Evolutionary conservation across 2,329 filamentous ascomycete genomes (phyloP).

Genomic region (Hymenoscyphus fructigenus): DNA sequence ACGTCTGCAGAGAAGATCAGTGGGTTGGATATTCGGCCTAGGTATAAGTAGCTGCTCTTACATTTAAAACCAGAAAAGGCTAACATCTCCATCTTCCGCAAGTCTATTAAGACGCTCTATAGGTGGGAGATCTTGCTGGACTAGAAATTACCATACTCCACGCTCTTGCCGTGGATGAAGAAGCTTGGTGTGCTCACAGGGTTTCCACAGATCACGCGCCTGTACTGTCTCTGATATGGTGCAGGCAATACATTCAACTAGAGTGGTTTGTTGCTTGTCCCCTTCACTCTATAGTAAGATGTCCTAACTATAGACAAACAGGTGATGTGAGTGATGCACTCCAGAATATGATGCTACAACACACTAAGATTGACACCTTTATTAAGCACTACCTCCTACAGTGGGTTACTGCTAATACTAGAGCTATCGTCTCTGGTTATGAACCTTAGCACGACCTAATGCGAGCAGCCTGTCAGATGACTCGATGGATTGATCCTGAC

Average conservation of each 20-base stretch:
- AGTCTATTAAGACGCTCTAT: conserved; percentile 26
- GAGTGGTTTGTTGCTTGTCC: conserved; percentile 18
- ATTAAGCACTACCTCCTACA: conserved; percentile 24
- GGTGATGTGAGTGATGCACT: conserved; percentile 21
- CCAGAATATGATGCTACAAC: conserved; percentile 28
- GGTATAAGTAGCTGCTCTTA: conserved; percentile 29
- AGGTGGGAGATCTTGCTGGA: conserved; percentile 24
- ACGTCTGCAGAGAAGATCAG: conserved; percentile 26
- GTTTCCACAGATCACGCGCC: conserved; percentile 20
- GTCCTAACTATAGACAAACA: conserved; percentile 20
- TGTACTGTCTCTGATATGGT: conserved; percentile 28
- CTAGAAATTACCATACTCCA: conserved; percentile 20
- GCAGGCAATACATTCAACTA: conserved; percentile 26
- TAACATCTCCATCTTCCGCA: conserved; percentile 30
- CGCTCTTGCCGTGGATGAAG: conserved; percentile 25
- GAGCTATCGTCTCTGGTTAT: conserved; percentile 20
- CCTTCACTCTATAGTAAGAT: conserved; percentile 5
- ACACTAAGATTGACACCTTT: conserved; percentile 23
- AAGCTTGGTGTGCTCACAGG: conserved; percentile 24
- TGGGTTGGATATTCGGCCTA: conserved; percentile 31
- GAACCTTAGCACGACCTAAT: conserved; percentile 22
- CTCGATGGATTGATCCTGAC: conserved; percentile 23
- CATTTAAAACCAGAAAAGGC: conserved; percentile 22
- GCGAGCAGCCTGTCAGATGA: conserved; percentile 21
- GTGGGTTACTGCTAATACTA: conserved; percentile 16